Evolutionary conservation across 192 early-diverging fungal species (phyloP), one percentile per base, ranked within the genome.

Genomic region (Umbelopsis sp.): DNA sequence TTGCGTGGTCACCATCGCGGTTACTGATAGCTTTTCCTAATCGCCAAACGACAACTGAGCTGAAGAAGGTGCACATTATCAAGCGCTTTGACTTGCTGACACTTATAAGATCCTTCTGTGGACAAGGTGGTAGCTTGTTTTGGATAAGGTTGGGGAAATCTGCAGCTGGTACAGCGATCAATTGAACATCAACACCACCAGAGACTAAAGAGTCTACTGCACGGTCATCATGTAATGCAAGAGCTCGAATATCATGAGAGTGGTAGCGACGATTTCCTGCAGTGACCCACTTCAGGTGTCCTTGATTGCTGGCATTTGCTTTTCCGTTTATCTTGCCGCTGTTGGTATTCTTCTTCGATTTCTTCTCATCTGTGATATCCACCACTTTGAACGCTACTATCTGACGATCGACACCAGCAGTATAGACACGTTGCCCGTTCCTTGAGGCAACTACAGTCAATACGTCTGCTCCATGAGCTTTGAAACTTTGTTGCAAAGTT

Each of bases 381-480:
- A 89, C 77, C 3, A 85, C 73, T 5, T 82, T 81, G 79, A 90
- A 94, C 72, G 90, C 87, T 4, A 88, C 86, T 45, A 95, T 86
- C 66, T 95, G 93, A 52, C 94, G 90, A 76, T 99, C 97, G 2
- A 98, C 93, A 47, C 96, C 96, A 16, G 92, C 89, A 2, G 94
- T 91, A 78, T 89, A 98, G 9, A 99, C 93, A 47, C 81, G 83
- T 17, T 81, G 85, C 11, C 93, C 94, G 22, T 86, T 77, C 31
- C 81, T 74, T 69, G 84, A 85, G 17, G 83, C 85, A 17, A 88
- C 91, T 65, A 99, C 76, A 65, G 93, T 95, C 7, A 99, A 86
- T 32, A 98, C 93, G 80, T 97, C 95, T 0, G 97, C 95, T 34
- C 82, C 86, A 66, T 97, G 94, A 3, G 91, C 87, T 31, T 83